Evolutionary conservation across 495 filamentous ascomycete species (phyloP).

Genomic region (Talaromyces adpressus): DNA sequence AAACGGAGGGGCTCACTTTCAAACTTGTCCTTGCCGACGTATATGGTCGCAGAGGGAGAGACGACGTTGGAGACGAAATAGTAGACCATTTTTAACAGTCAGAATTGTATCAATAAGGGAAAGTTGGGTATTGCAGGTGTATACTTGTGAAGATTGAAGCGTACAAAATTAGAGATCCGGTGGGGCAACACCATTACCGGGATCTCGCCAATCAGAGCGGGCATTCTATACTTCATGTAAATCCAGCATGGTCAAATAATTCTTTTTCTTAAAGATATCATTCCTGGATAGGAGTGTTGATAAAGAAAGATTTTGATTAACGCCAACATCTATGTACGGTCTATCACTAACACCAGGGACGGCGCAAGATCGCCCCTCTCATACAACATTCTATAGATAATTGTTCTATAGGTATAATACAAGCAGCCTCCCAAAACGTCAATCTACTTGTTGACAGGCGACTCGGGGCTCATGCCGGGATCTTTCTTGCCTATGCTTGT

Average conservation of each 20-base stretch:
- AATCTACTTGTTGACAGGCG: conserved; percentile 40
- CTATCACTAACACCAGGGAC: background rate
- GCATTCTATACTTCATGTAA: background rate
- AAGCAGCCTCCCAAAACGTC: background rate
- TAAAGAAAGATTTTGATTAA: background rate
- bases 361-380: background rate
- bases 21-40: conserved; percentile 97
- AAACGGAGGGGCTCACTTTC: conserved; percentile 70
- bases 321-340: conserved; percentile 1
- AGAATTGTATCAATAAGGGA: background rate
- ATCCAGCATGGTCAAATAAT: too few species aligned
- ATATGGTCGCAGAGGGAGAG: conserved; percentile 73
- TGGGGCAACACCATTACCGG: background rate
- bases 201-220: background rate
- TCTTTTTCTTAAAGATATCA: too few species aligned
- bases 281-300: background rate
- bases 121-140: background rate
- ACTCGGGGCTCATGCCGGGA: conserved; percentile 27
- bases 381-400: background rate
- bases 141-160: background rate
- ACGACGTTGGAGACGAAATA: conserved; percentile 86
- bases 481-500: conserved; percentile 21
- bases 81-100: conserved; percentile 66
- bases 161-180: background rate
- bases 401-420: conserved; percentile 3